Evolutionary conservation across 2,329 filamentous ascomycete species (phyloP).

Genomic region (Fusarium sororula): DNA sequence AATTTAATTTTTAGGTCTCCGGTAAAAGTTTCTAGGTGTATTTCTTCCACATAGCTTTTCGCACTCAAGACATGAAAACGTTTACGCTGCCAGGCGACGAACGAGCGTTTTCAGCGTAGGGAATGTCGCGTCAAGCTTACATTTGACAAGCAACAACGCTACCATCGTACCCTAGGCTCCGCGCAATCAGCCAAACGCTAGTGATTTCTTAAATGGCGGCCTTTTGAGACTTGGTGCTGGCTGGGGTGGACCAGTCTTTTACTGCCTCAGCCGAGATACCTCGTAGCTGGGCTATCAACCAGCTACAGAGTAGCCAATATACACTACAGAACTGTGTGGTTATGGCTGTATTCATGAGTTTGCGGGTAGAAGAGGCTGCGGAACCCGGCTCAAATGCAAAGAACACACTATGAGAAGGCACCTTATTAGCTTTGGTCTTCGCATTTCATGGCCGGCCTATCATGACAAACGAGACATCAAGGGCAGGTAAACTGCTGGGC

Average conservation of each 20-base stretch:
- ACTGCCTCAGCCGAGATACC: too few relatives aligned
- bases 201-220: too few relatives aligned
- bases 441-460: accelerated
- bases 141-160: too few relatives aligned
- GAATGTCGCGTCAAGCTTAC: too few relatives aligned
- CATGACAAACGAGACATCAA: not conserved
- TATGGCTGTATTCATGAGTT: not conserved
- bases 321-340: accelerated
- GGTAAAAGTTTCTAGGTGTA: accelerated
- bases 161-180: too few relatives aligned
- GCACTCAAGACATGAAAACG: too few relatives aligned
- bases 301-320: not conserved
- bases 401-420: not conserved
- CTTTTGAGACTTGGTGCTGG: too few relatives aligned
- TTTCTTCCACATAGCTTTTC: accelerated
- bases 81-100: too few relatives aligned
- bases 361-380: not conserved
- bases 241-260: too few relatives aligned
- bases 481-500: too few relatives aligned
- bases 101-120: too few relatives aligned
- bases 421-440: not conserved
- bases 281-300: not conserved
- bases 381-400: not conserved
- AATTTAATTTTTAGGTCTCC: accelerated
- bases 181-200: too few relatives aligned